Conservation (phyloP, 352 stramenopile species). For the Discostella stelligera region DNA sequence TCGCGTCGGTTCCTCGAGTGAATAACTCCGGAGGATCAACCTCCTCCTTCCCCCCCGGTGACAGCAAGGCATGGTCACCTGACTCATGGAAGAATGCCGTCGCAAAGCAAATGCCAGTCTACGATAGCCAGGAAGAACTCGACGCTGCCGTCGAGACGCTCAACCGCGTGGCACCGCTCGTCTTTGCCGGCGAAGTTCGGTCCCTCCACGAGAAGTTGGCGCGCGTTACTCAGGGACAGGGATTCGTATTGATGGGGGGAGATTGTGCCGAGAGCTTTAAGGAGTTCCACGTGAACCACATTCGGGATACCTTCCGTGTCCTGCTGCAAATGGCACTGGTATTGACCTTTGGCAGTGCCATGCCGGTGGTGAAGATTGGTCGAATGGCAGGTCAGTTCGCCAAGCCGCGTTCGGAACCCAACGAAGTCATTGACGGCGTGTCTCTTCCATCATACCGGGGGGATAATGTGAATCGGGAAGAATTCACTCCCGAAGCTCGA, state of each 20-base stretch:
- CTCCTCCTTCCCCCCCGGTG: slow-evolving; percentile 9
- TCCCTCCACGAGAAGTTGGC: slow-evolving; percentile 86
- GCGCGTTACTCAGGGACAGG: slow-evolving; percentile 92
- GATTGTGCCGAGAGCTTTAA: slow-evolving; percentile 98
- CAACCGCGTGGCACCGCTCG: slow-evolving; percentile 84
- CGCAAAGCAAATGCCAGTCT: slow-evolving; percentile 83
- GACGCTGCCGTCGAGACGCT: slow-evolving; percentile 60
- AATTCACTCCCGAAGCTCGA: slow-evolving; percentile 89
- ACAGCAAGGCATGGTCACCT: slow-evolving; percentile 69
- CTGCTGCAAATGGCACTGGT: slow-evolving; percentile 98
- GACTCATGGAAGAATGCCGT: slow-evolving; percentile 76
- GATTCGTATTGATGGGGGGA: slow-evolving; percentile 97
- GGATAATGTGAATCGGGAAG: slow-evolving; percentile 97
- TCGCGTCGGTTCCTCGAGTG: slow-evolving; percentile 18
- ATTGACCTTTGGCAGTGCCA: slow-evolving; percentile 94
- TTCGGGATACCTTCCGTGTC: slow-evolving; percentile 87
- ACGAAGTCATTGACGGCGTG: slow-evolving; percentile 92
- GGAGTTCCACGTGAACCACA: slow-evolving; percentile 86
- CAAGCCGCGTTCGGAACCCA: slow-evolving; percentile 94
- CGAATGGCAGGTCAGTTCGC: slow-evolving; percentile 98
- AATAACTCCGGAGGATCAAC: slow-evolving; percentile 15
- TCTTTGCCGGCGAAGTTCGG: slow-evolving; percentile 95
- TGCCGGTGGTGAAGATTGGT: slow-evolving; percentile 95
- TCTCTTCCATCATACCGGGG: slow-evolving; percentile 94
- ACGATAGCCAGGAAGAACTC: slow-evolving; percentile 83